Evolutionary conservation across 1,284 basidiomycete genomes (phyloP), one percentile per base, ranked within the genome.

Genomic region (Puccinia novopanici): DNA sequence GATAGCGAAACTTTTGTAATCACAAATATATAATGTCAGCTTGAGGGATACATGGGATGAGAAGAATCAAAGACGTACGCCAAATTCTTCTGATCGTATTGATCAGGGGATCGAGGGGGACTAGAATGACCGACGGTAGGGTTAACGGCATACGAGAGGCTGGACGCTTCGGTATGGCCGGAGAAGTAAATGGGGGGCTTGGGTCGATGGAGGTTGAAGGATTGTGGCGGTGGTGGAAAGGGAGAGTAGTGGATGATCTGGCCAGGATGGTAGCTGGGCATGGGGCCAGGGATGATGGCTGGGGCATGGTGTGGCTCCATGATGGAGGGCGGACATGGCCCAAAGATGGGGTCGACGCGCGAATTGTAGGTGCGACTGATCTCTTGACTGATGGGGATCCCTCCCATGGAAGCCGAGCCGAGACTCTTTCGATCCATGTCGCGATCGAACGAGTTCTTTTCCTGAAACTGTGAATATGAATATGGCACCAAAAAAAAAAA

Each of bases 241-340:
- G 42, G 27, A 13, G 52, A 17, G 27, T 61, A 75, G 48, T 65
- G 59, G 40, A 75, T 22, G 3, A 75, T n/a, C 24, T 75, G 74
- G 19, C 74, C 74, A 5, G 74, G 74, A 15, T 75, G 74, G 40
- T 61, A 75, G 61, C 57, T 75, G 8, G 54, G 57, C 24, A 59
- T 52, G 61, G 59, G 74, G n/a, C 42, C 48, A 13, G 67, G 67
- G n/a, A 50, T 27, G 37, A 59, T 40, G 19, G 74, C 59, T 22
- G 74, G 45, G 27, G 45, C 59, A 13, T 50, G 61, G 55, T 75
- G 74, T 0, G 59, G 74, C 61, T 75, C 74, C 27, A 75, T 42
- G 30, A 75, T 75, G 30, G 74, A 75, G 9, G 74, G 74, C 22
- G 74, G 74, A 48, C 74, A 34, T 3, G 74, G 74, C 3, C 24